Percentiles rank a stretch among this genome's conserved stretches.
Conservation (phyloP, 192 early-diverging fungal species). For the Geranomyces variabilis region DNA sequence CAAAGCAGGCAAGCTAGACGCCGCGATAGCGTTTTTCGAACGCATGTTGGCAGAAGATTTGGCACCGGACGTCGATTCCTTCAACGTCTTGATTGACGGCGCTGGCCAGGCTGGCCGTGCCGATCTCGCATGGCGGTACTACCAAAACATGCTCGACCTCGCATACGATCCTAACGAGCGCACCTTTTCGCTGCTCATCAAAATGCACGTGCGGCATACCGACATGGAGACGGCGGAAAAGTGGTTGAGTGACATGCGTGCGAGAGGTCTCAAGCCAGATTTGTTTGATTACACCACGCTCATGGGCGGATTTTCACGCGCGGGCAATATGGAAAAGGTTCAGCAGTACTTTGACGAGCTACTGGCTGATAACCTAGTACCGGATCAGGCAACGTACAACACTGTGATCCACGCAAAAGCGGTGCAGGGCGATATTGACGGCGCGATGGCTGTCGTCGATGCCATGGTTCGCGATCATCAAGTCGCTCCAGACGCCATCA, state of each 20-base stretch:
- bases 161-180: conserved; percentile 32
- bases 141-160: conserved; percentile 29
- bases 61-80: conserved; percentile 40
- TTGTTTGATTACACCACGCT: conserved; percentile 16
- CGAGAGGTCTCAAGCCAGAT: conserved; percentile 7
- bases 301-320: conserved; percentile 27
- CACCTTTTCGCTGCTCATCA: conserved; percentile 28
- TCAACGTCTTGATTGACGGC: conserved; percentile 37
- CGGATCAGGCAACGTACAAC: conserved; percentile 37
- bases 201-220: conserved; percentile 5
- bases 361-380: conserved; percentile 8
- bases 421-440: conserved; percentile 21
- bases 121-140: conserved; percentile 19
- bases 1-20: conserved; percentile 18
- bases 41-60: conserved; percentile 46
- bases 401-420: conserved; percentile 33
- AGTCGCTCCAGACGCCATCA: conserved; percentile 30
- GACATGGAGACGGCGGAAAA: conserved; percentile 23
- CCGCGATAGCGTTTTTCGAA: conserved; percentile 40
- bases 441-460: conserved; percentile 21
- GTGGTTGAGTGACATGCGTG: neutral
- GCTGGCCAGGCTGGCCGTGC: conserved; percentile 3
- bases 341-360: conserved; percentile 19
- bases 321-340: conserved; percentile 30
- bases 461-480: conserved; percentile 26